These are phyloP conservation scores for Serendipita vermifera DNA, from an alignment of 768 basidiomycete species.

Conservation along the genomic window DNA sequence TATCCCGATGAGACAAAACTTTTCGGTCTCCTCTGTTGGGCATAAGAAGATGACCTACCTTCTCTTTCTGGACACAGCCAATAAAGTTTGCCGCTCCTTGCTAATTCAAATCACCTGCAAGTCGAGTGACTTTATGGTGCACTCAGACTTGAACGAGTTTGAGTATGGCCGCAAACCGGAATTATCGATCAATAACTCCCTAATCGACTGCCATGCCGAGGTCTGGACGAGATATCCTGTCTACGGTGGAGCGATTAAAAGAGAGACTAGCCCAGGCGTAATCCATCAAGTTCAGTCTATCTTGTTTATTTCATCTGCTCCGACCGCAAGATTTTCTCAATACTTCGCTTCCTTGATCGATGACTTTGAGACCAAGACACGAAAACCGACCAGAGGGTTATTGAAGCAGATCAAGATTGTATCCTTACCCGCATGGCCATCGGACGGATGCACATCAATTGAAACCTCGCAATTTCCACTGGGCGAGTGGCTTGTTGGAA, in stretches of 20 bases:
- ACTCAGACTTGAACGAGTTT: constrained; percentile 9
- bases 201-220: constrained; percentile 42
- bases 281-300: constrained; percentile 32
- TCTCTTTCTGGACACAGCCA: constrained; percentile 26
- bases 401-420: constrained; percentile 30
- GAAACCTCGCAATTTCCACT: constrained; percentile 23
- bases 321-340: constrained; percentile 24
- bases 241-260: constrained; percentile 36
- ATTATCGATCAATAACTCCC: constrained; percentile 32
- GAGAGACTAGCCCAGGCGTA: constrained; percentile 28
- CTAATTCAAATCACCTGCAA: constrained; percentile 42
- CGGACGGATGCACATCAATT: constrained; percentile 20
- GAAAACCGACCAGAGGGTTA: constrained; percentile 38
- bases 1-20: constrained; percentile 14
- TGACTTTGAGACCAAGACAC: constrained; percentile 37
- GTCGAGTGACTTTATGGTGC: constrained; percentile 36
- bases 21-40: constrained; percentile 34
- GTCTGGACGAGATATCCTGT: constrained; percentile 53
- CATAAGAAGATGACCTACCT: constrained; percentile 32
- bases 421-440: not conserved
- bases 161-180: not conserved
- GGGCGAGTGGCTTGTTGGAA: constrained; percentile 51
- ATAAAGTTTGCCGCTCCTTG: constrained; percentile 29
- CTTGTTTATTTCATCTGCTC: constrained; percentile 23
- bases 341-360: constrained; percentile 36